Percentiles rank a stretch among this genome's conserved stretches.
These are phyloP conservation scores for Rubus parviflorus DNA, from an alignment of 306 rosid species.

Conservation along the genomic window DNA sequence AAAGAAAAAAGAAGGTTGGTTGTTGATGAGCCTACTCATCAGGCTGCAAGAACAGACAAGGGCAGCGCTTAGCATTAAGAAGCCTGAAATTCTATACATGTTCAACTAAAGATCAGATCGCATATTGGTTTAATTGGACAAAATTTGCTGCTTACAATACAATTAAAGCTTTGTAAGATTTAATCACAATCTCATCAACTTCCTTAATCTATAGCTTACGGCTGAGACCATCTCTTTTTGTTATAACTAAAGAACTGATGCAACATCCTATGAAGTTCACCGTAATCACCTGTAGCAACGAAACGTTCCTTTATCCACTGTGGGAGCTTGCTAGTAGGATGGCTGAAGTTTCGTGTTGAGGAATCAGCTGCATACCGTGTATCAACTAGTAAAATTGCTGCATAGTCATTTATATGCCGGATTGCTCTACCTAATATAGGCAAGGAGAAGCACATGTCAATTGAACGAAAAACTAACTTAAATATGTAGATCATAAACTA, in stretches of 20 bases:
- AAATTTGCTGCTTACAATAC: neutral
- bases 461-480: conserved; percentile 10
- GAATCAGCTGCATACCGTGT: conserved; percentile 66
- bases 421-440: conserved; percentile 78
- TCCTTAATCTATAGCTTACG: neutral
- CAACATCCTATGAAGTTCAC: conserved; percentile 73
- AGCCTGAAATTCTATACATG: neutral
- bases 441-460: conserved; percentile 3
- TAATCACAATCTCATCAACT: neutral
- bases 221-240: conserved; percentile 36
- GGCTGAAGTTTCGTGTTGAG: conserved; percentile 54
- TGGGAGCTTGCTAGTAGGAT: conserved; percentile 76
- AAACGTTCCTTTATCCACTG: conserved; percentile 81
- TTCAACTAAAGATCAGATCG: neutral
- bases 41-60: neutral
- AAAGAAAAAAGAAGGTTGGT: too few relatives aligned
- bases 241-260: conserved; percentile 77
- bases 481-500: neutral
- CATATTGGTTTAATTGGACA: neutral
- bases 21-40: too few relatives aligned
- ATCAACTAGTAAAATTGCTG: conserved; percentile 81
- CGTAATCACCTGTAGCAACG: conserved; percentile 63
- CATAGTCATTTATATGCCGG: conserved; percentile 86
- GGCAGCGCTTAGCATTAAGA: neutral
- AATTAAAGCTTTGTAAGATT: neutral